Base-by-base conservation (phyloP, 345 rosid species). In the Camelina hispida region DNA sequence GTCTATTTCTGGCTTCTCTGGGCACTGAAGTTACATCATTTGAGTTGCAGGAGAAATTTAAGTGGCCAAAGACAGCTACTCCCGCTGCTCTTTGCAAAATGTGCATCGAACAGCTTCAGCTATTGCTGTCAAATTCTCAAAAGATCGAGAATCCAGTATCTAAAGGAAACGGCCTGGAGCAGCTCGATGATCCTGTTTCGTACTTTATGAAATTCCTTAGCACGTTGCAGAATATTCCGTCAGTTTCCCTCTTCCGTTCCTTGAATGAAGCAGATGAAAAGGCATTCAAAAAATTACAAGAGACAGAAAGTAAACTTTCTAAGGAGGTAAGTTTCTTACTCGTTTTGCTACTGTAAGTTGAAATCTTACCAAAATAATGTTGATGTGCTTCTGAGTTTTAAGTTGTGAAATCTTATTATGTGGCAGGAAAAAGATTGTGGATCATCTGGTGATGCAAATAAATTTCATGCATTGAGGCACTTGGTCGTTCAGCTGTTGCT, bases 1-100 rank as follows among this genome's bases (percentile, higher is more conserved):
- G 98, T 72, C 81, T 96, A 80, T 96, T 93, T 78, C 58, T 91
- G 62, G 91, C 97, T 15, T 96, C 97, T 76, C 93, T 96, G 58
- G 99, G 99, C 57, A 83, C 90, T 9, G 98, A 93, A 83, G 91
- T 95, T 73, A 95, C 99, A 34, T 95, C 98, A 44, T 95, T 95
- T 73, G 99, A 95, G 83, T 74, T 95, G 76, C 88, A 89, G 78
- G 99, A 95, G 87, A 95, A 88, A 78, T 93, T 95, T 78, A 88
- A 88, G 80, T 95, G 99, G 98, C 97, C 99, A 30, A 95, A 86
- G 78, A 83, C 83, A 68, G 88, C 95, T 1, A 80, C 94, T 58
- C 85, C 99, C 2, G 82, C 66, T 81, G 85, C 86, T 54, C 84
- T 91, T 78, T 91, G 99, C 86, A 81, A 79, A 62, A 81, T 89